Evolutionary conservation across 768 basidiomycete genomes (phyloP).

Genomic region (Tricholomella constricta): DNA sequence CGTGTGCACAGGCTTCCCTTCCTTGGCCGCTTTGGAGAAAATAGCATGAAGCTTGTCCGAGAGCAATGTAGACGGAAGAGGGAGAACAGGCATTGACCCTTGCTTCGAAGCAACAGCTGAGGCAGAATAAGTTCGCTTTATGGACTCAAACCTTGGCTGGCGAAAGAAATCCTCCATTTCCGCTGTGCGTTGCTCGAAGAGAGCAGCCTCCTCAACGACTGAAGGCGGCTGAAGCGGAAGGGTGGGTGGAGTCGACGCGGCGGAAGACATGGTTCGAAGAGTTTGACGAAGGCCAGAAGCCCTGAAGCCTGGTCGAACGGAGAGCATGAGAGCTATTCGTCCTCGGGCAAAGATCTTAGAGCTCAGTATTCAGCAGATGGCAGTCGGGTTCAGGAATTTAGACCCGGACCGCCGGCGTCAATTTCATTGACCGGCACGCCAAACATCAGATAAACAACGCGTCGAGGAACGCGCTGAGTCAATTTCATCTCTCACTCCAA

Average conservation of each 20-base stretch:
- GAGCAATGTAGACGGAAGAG: constrained; percentile 74
- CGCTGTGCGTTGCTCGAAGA: constrained; percentile 62
- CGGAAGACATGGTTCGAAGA: constrained; percentile 43
- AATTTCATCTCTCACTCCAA: no score
- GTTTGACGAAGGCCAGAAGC: constrained; percentile 24
- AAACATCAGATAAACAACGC: constrained; percentile 2
- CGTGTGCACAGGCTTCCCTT: constrained; percentile 77
- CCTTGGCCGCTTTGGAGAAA: constrained; percentile 62
- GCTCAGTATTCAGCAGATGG: not conserved
- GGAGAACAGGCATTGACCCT: constrained; percentile 78
- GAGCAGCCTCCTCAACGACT: constrained; percentile 53
- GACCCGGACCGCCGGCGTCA: not conserved
- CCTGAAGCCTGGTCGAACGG: constrained; percentile 28
- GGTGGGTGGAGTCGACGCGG: constrained; percentile 34
- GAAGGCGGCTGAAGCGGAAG: constrained; percentile 64
- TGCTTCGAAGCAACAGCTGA: constrained; percentile 85
- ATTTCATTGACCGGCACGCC: not conserved
- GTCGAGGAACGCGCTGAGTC: not conserved
- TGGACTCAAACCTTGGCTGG: constrained; percentile 68
- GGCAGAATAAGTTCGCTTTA: constrained; percentile 81
- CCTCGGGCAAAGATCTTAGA: not conserved
- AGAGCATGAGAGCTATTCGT: constrained; percentile 25
- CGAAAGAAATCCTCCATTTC: constrained; percentile 74
- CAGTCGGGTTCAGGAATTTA: not conserved
- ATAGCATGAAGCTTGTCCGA: constrained; percentile 83